Evolutionary conservation across 2,329 filamentous ascomycete species (phyloP).

Genomic region (Epichloe sylvatica): DNA sequence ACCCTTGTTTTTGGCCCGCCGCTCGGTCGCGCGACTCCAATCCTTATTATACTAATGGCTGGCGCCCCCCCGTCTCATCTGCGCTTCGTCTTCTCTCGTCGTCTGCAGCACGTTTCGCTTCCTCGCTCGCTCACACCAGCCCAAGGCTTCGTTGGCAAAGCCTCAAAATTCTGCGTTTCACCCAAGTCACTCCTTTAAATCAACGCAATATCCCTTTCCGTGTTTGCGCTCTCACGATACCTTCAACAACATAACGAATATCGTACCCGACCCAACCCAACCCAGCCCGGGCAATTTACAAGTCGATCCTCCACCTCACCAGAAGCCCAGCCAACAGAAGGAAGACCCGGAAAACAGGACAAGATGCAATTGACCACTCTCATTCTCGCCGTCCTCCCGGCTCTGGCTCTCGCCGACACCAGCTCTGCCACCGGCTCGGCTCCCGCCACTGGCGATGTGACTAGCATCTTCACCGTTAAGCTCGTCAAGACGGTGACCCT

Average conservation of each 20-base stretch:
- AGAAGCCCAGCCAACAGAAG: too few relatives aligned
- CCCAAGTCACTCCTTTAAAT: slow-evolving; percentile 7
- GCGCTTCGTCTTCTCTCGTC: slow-evolving; percentile 7
- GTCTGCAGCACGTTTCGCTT: slow-evolving; percentile 10
- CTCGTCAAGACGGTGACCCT: slow-evolving; percentile 40
- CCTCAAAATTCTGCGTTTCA: slow-evolving; percentile 20
- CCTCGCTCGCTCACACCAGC: slow-evolving; percentile 11
- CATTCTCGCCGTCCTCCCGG: slow-evolving; percentile 36
- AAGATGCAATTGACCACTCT: slow-evolving; percentile 24
- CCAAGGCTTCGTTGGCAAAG: slow-evolving; percentile 43
- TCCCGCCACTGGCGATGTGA: slow-evolving; percentile 31
- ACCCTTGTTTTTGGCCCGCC: background rate
- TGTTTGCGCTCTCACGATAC: slow-evolving; percentile 4
- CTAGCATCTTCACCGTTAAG: slow-evolving; percentile 35
- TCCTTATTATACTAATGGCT: background rate
- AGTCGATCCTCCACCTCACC: too few relatives aligned
- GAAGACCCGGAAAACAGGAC: background rate
- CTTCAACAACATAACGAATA: too few relatives aligned
- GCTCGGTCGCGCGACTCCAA: background rate
- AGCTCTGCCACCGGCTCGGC: slow-evolving; percentile 4
- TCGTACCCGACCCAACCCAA: too few relatives aligned
- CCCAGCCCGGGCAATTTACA: too few relatives aligned
- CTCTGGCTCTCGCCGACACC: slow-evolving; percentile 35
- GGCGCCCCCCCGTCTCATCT: background rate
- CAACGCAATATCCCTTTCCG: background rate